These are phyloP conservation scores for Phytopythium kandeliae DNA, from an alignment of 352 stramenopile species.

Conservation along the genomic window DNA sequence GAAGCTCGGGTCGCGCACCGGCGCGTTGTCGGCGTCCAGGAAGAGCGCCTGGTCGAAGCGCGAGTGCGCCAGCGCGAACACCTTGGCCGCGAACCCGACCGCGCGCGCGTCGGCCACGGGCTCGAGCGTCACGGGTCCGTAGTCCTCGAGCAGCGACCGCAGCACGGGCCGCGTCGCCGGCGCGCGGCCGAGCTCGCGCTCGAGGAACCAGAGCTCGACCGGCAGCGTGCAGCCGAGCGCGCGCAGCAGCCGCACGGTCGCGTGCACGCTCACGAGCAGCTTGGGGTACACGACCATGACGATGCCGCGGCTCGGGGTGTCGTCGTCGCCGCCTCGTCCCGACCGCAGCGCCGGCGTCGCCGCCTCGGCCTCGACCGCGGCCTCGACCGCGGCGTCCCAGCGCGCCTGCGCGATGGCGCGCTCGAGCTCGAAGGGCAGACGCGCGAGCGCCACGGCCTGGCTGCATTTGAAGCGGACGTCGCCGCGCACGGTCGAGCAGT, in stretches of 20 bases:
- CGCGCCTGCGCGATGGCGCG: constrained; percentile 12
- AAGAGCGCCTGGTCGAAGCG: constrained; percentile 36
- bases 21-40: constrained; percentile 51
- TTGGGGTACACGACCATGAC: constrained; percentile 57
- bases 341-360: neutral
- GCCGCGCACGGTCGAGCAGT: constrained; percentile 26
- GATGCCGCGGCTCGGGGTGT: too few relatives aligned
- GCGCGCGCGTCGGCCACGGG: constrained; percentile 14
- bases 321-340: too few relatives aligned
- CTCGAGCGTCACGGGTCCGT: constrained; percentile 17
- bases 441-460: constrained; percentile 24
- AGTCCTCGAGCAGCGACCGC: constrained; percentile 14
- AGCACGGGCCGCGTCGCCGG: constrained; percentile 17
- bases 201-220: constrained; percentile 48
- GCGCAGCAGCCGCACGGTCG: constrained; percentile 25
- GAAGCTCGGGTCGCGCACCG: constrained; percentile 38
- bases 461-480: constrained; percentile 32
- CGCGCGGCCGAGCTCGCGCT: constrained; percentile 21
- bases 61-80: constrained; percentile 32
- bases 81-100: constrained; percentile 43
- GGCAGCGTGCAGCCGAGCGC: constrained; percentile 28
- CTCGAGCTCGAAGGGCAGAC: constrained; percentile 18
- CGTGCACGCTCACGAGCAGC: constrained; percentile 39
- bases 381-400: constrained; percentile 6
- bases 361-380: neutral